Percentiles rank a stretch among this genome's conserved stretches.
phyloP scores from a whole-genome alignment of 208 protist species.

The Acanthamoeba castellanii region DNA sequence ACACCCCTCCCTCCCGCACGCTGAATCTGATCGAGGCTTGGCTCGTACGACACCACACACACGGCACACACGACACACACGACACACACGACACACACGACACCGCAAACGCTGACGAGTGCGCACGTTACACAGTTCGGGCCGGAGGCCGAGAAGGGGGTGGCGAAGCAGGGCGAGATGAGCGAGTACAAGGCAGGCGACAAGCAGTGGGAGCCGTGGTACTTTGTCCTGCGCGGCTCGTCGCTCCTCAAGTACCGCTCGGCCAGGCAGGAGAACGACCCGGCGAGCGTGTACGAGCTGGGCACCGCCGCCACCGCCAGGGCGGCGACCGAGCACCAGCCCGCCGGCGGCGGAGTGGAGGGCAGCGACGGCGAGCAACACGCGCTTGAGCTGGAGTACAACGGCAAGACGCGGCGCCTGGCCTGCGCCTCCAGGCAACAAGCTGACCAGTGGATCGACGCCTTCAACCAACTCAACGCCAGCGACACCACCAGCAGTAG shows the following conservation, averaged over 20 bases:
- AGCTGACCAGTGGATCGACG: background rate
- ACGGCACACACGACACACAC: no score
- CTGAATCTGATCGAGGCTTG: background rate
- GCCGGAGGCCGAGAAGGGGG: background rate
- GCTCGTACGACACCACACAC: background rate
- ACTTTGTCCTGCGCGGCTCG: background rate
- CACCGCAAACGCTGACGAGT: background rate
- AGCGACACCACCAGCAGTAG: background rate
- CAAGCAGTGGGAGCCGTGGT: background rate
- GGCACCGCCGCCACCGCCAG: background rate
- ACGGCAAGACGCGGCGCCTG: background rate
- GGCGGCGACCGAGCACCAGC: background rate
- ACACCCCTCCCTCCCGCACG: background rate
- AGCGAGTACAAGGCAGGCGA: background rate
- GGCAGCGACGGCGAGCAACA: background rate
- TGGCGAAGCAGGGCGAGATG: background rate
- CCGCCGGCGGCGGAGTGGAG: background rate
- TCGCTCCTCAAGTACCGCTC: background rate
- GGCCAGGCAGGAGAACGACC: background rate
- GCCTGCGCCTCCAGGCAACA: background rate
- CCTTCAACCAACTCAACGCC: background rate
- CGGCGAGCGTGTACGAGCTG: background rate
- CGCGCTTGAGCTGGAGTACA: background rate
- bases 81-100: no score
- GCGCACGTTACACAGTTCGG: background rate